Evolutionary conservation across 805 yeast genomes (phyloP).

Genomic region (Yamadazyma sp.): DNA sequence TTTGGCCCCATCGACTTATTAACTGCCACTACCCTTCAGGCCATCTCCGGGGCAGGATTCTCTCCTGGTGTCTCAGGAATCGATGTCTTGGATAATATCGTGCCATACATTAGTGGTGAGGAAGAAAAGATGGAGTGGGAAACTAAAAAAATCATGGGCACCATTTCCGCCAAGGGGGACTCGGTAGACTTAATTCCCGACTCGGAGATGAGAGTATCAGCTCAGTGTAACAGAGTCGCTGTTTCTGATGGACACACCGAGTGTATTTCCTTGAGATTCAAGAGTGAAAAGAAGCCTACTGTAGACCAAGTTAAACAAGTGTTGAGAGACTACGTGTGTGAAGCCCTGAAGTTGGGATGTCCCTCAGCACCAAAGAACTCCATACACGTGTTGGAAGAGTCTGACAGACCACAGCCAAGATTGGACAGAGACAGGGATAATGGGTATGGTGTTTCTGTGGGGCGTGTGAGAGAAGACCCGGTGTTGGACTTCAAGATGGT

Average conservation of each 20-base stretch:
- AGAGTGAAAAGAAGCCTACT: slow-evolving; percentile 79
- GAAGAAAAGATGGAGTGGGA: slow-evolving; percentile 99
- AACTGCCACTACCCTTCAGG: slow-evolving; percentile 91
- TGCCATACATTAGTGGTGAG: slow-evolving; percentile 94
- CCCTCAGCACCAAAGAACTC: slow-evolving; percentile 91
- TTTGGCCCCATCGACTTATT: slow-evolving; percentile 89
- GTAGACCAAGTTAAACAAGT: slow-evolving; percentile 74
- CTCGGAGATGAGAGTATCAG: slow-evolving; percentile 80
- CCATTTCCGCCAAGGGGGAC: slow-evolving; percentile 48
- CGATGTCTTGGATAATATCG: slow-evolving; percentile 90
- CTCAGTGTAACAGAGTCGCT: slow-evolving; percentile 96
- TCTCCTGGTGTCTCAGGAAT: slow-evolving; percentile 97
- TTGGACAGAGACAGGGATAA: slow-evolving; percentile 93
- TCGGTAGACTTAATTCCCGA: slow-evolving; percentile 60
- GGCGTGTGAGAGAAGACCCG: slow-evolving; percentile 90
- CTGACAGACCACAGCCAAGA: slow-evolving; percentile 96
- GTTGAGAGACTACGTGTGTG: slow-evolving; percentile 74
- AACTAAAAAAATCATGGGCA: slow-evolving; percentile 89
- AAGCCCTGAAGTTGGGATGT: slow-evolving; percentile 77
- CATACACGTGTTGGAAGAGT: slow-evolving; percentile 87
- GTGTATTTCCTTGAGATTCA: slow-evolving; percentile 84
- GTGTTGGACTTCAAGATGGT: slow-evolving; percentile 95
- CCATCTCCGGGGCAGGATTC: slow-evolving; percentile 97
- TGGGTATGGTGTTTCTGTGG: slow-evolving; percentile 93
- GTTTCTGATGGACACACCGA: slow-evolving; percentile 98